Conservation (phyloP, 805 yeast species). For the Candida awuae region DNA sequence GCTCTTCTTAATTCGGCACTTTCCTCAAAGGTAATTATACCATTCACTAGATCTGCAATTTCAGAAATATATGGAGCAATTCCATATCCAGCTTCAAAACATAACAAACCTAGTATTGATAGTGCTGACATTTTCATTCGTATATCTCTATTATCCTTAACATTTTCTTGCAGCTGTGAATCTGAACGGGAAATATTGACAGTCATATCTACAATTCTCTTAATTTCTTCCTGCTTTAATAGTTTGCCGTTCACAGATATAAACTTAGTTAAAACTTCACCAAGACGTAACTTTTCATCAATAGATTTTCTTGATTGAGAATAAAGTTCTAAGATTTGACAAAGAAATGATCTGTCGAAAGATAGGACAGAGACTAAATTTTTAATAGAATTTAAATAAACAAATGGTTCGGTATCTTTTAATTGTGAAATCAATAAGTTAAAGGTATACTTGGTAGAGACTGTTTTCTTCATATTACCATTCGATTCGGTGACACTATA, state of each 20-base stretch:
- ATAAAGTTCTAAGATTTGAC: slow-evolving; percentile 11
- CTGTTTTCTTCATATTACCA: slow-evolving; percentile 14
- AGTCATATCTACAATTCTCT: slow-evolving; percentile 36
- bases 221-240: slow-evolving; percentile 35
- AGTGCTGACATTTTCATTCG: slow-evolving; percentile 77
- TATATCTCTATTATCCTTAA: slow-evolving; percentile 34
- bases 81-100: slow-evolving; percentile 41
- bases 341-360: slow-evolving; percentile 24
- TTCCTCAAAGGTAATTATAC: slow-evolving; percentile 57
- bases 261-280: slow-evolving; percentile 68
- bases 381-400: slow-evolving; percentile 77
- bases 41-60: slow-evolving; percentile 68
- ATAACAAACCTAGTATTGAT: slow-evolving; percentile 70
- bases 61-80: slow-evolving; percentile 41
- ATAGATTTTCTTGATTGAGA: slow-evolving; percentile 20
- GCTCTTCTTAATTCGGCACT: slow-evolving; percentile 53
- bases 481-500: slow-evolving; percentile 28
- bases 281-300: slow-evolving; percentile 69
- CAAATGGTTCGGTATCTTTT: slow-evolving; percentile 75
- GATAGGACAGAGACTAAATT: slow-evolving; percentile 59
- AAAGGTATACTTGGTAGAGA: slow-evolving; percentile 39
- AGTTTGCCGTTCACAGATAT: slow-evolving; percentile 43
- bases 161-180: not conserved
- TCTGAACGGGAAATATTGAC: slow-evolving; percentile 20
- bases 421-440: slow-evolving; percentile 57